Evolutionary conservation across 192 early-diverging fungal species (phyloP).

Genomic region (Spizellomyces sp.): DNA sequence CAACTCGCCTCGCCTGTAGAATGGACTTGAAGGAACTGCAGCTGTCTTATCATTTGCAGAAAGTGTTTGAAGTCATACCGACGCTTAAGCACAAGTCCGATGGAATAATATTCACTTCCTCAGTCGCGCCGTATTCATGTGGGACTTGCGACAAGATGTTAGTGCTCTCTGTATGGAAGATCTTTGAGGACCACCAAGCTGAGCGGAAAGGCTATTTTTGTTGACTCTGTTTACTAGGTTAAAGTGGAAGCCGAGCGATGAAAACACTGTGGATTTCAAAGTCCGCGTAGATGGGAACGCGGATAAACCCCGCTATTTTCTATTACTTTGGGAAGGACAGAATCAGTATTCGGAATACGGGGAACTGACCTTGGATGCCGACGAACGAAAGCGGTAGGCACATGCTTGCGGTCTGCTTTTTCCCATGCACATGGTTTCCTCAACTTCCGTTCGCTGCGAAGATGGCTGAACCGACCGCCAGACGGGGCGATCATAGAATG

Average conservation of each 20-base stretch:
- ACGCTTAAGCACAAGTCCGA: constrained; percentile 68
- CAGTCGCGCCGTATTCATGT: constrained; percentile 47
- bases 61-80: constrained; percentile 67
- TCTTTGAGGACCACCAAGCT: background rate
- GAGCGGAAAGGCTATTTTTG: background rate
- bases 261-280: constrained; percentile 64
- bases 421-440: background rate
- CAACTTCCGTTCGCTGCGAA: background rate
- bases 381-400: constrained; percentile 19
- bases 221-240: constrained; percentile 37
- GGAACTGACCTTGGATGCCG: constrained; percentile 37
- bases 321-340: constrained; percentile 28
- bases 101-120: constrained; percentile 71
- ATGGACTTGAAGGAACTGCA: constrained; percentile 54
- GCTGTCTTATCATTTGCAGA: constrained; percentile 44
- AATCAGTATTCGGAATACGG: constrained; percentile 43
- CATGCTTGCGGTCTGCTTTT: background rate
- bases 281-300: constrained; percentile 20
- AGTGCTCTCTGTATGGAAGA: constrained; percentile 3
- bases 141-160: constrained; percentile 62
- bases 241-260: constrained; percentile 66
- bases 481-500: constrained; percentile 55
- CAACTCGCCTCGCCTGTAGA: constrained; percentile 23
- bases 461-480: constrained; percentile 40
- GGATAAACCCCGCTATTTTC: constrained; percentile 3